Percentiles rank a stretch among this genome's conserved stretches.
These are phyloP conservation scores for Atkinsonella hypoxylon DNA, from an alignment of 2,329 filamentous ascomycete genomes.

Conservation along the genomic window DNA sequence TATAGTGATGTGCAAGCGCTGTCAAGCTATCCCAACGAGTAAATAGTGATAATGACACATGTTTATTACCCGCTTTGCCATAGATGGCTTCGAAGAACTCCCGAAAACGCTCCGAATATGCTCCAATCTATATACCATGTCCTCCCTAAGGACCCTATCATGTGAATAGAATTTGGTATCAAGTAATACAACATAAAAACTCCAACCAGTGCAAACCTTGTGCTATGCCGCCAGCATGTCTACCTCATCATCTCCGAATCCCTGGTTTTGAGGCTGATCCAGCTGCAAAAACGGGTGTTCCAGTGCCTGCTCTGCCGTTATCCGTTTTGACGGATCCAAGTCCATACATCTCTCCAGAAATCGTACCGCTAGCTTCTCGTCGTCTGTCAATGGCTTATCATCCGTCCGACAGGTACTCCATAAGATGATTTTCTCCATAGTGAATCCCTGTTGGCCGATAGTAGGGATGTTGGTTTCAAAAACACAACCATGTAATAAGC, in stretches of 20 bases:
- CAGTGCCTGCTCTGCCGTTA: constrained; percentile 64
- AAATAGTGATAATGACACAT: neutral
- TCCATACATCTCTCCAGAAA: constrained; percentile 66
- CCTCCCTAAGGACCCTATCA: neutral
- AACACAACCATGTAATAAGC: constrained; percentile 76
- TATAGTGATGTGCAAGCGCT: too few relatives aligned
- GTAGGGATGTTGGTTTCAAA: constrained; percentile 91
- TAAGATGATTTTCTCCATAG: constrained; percentile 83
- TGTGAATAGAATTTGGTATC: constrained; percentile 1
- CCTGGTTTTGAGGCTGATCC: constrained; percentile 17
- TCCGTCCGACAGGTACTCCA: constrained; percentile 80
- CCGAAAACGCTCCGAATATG: constrained; percentile 4
- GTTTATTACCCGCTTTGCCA: neutral
- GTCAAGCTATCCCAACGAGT: too few relatives aligned
- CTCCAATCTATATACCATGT: neutral
- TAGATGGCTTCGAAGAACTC: neutral
- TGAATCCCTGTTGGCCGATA: constrained; percentile 74
- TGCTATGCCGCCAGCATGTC: constrained; percentile 28
- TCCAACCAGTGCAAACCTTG: neutral
- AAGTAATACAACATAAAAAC: neutral
- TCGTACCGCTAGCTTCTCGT: constrained; percentile 60
- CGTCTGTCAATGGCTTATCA: constrained; percentile 41
- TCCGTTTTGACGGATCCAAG: constrained; percentile 59
- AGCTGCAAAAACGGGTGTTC: constrained; percentile 54
- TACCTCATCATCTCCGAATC: constrained; percentile 39